Percentiles rank a stretch among this genome's conserved stretches.
These are phyloP conservation scores for Saccharomycopsis babjevae DNA, from an alignment of 805 yeast genomes.

Conservation along the genomic window DNA sequence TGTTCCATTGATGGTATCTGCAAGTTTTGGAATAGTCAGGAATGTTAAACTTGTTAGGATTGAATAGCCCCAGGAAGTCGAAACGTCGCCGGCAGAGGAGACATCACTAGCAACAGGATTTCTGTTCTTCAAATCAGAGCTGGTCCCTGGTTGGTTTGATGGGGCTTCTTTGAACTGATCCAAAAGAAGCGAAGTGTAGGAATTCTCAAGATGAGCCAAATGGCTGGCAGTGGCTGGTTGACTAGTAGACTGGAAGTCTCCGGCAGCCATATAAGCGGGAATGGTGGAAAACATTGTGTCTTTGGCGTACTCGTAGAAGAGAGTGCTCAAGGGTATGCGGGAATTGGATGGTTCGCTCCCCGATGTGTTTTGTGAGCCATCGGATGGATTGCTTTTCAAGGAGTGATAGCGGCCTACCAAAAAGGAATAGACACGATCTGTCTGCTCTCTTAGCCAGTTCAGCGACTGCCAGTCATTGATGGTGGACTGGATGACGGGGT, in stretches of 20 bases:
- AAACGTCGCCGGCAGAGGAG: too few species aligned
- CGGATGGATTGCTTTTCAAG: background rate
- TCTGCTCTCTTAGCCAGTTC: background rate
- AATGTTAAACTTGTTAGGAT: slow-evolving; percentile 8
- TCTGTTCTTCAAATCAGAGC: too few species aligned
- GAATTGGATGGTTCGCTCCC: background rate
- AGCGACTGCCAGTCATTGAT: slow-evolving; percentile 10
- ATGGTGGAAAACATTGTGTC: background rate
- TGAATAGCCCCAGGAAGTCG: background rate
- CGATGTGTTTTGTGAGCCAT: background rate
- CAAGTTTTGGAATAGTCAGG: slow-evolving; percentile 12
- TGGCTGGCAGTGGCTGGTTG: background rate
- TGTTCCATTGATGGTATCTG: background rate
- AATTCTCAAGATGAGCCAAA: background rate
- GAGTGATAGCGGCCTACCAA: background rate
- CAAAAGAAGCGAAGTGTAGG: slow-evolving; percentile 13
- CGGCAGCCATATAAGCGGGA: background rate
- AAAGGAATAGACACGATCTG: background rate
- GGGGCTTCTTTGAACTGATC: slow-evolving; percentile 13
- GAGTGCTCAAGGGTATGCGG: background rate
- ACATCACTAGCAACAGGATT: too few species aligned
- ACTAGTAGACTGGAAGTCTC: background rate
- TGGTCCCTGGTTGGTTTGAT: background rate
- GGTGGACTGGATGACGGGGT: slow-evolving; percentile 25
- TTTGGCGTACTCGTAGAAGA: background rate